Evolutionary conservation across 345 rosid genomes (phyloP), one percentile per base, ranked within the genome.

Genomic region (Viola odorata): DNA sequence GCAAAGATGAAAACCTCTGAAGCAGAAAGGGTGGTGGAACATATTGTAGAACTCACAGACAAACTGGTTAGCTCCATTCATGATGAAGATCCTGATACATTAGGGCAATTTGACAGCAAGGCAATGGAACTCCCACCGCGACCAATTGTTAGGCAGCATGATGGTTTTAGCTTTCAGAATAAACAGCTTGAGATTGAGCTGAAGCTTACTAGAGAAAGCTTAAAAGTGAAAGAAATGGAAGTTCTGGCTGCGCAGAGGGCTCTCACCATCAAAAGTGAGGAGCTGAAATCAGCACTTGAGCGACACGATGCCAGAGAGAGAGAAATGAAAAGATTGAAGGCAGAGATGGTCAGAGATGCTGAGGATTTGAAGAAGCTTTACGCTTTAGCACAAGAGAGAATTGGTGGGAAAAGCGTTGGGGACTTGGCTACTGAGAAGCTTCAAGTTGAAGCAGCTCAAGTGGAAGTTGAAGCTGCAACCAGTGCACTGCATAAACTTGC

Each of bases 381-480:
- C 57, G 75, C 82, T 17, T 72, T 84, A 77, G 84, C 85, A 53
- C 89, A 84, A 63, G 91, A 81, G 76, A 80, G 88, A 75, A 54
- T 82, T 2, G 88, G 87, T 12, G 89, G 76, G 57, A 86, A 63
- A 73, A 85, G 76, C 41, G 55, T 81, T 23, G 91, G 92, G 41
- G 86, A 82, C 12, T 64, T 86, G 58, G 92, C 89, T 17, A 85
- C 84, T 53, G 92, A 86, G 82, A 84, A 82, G 75, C 95, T 89
- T 61, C 84, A 91, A 72, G 84, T 85, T 0, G 91, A 91, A 69
- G 91, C 91, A 52, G 89, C 88, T 52, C 79, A 85, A 64, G 83
- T 86, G 45, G 95, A 89, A 76, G 86, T 81, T 15, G 95, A 86
- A 78, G 92, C 95, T 65, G 96, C 95, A 14, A 82, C 82, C 5